Evolutionary conservation across 192 early-diverging fungal genomes (phyloP), one percentile per base, ranked within the genome.

Genomic region (Diversispora epigaea): DNA sequence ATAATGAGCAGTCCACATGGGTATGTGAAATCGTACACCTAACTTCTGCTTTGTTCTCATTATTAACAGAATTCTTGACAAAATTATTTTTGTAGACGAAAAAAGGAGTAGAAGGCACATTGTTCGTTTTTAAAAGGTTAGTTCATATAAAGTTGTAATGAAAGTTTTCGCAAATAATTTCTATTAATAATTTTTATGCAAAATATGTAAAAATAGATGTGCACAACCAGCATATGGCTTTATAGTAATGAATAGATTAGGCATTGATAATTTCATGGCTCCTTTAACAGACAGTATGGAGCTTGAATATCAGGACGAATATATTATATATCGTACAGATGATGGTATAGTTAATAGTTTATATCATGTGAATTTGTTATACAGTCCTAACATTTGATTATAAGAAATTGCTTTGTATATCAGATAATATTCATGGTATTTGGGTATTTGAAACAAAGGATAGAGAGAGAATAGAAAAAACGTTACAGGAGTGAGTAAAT

Each of bases 231-330:
- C 84, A 63, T 95, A 91, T 77, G 91, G 92, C 15, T 85, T 98
- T 75, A 90, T 90, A 54, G 89, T 98, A 54, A 87, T 98, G 84
- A 98, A 98, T 82, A 88, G 96, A 45, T 83, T 95, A 4, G 86
- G 88, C 5, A 82, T 93, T 21, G 93, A 96, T 43, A 96, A 96
- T 84, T 87, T 93, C 64, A 86, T 83, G 65, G 85, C 89, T 57
- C 81, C 85, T 43, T 78, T 98, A 47, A 84, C 77, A 14, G 83
- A 86, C 2, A 88, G 90, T 47, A 89, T 95, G 84, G 89, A 91
- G 55, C 86, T 96, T 72, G 89, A 95, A 76, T 72, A 91, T n/a
- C 86, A 89, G 46, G 87, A 89, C 15, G 91, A 96, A 77, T 95
- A 93, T 76, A 90, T 95, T 50, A 98, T 98, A 61, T 98, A 95